Evolutionary conservation across 139 green algal genomes (phyloP).

Genomic region (Tetradesmus obliquus): DNA sequence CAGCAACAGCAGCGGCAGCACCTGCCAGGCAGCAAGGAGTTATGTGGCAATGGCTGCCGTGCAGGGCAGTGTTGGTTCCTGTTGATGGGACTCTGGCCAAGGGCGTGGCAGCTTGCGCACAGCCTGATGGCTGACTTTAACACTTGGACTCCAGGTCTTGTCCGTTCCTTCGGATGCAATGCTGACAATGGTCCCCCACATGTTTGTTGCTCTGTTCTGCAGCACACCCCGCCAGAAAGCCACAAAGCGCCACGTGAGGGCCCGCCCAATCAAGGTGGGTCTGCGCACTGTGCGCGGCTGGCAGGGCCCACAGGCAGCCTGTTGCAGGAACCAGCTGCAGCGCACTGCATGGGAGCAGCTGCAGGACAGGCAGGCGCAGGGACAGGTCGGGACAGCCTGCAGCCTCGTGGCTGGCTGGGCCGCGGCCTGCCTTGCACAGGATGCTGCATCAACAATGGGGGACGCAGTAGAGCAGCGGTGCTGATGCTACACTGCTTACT

Average conservation of each 20-base stretch:
- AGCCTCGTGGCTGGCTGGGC: not conserved
- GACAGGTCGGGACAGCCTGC: no score
- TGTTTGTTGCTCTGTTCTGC: not conserved
- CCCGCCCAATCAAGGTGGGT: slow-evolving; percentile 54
- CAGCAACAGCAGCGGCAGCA: not conserved
- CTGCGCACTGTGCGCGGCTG: not conserved
- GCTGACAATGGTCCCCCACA: not conserved
- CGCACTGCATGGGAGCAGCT: no score
- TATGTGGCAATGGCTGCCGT: no score
- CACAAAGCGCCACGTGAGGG: slow-evolving; percentile 42
- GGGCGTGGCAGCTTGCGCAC: not conserved
- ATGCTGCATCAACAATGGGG: not conserved
- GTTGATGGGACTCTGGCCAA: no score
- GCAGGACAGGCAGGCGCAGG: no score
- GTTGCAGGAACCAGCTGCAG: not conserved
- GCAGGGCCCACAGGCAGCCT: not conserved
- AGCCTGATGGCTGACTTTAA: no score
- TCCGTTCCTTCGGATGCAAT: not conserved
- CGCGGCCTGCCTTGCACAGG: no score
- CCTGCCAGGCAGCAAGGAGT: not conserved
- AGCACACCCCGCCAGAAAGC: slow-evolving; percentile 44
- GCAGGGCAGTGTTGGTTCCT: no score
- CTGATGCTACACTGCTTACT: not conserved
- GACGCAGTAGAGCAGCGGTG: not conserved
- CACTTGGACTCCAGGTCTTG: no score